Percentiles rank a stretch among this genome's conserved stretches.
These are phyloP conservation scores for Blastobotrys arbuscula DNA, from an alignment of 1,139 yeast genomes.

Conservation along the genomic window DNA sequence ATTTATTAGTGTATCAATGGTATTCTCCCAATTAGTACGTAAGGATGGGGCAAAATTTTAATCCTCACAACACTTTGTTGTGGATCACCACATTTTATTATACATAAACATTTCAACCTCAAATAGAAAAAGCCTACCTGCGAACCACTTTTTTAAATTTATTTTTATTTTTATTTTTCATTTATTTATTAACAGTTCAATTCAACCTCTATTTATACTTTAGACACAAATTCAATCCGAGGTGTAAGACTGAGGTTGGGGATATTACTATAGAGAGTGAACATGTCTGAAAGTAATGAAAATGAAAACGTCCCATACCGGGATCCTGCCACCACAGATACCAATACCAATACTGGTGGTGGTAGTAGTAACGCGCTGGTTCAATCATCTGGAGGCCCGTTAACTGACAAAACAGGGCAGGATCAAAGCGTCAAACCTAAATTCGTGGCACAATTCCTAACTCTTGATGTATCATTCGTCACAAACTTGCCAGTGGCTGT, in stretches of 20 bases:
- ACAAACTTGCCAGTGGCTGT: slow-evolving; percentile 24
- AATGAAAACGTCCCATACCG: background rate
- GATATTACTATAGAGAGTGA: background rate
- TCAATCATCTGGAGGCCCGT: slow-evolving; percentile 5
- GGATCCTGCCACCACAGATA: background rate
- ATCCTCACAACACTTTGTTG: too few species aligned
- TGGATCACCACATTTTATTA: background rate
- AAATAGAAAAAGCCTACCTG: background rate
- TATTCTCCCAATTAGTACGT: too few species aligned
- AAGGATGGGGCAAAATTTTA: too few species aligned
- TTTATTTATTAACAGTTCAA: too few species aligned
- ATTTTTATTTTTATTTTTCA: too few species aligned
- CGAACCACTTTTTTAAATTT: background rate
- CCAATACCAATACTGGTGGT: background rate
- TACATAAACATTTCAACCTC: background rate
- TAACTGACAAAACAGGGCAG: slow-evolving; percentile 10
- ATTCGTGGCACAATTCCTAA: slow-evolving; percentile 32
- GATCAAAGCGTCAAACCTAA: slow-evolving; percentile 13
- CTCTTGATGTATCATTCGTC: slow-evolving; percentile 23
- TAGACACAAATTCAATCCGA: too few species aligned
- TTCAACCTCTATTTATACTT: too few species aligned
- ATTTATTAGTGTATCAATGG: too few species aligned
- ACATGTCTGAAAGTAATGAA: slow-evolving; percentile 4
- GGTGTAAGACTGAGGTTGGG: too few species aligned
- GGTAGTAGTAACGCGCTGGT: background rate